These are phyloP conservation scores for Teunomyces funiuensis DNA, from an alignment of 805 yeast genomes.

Conservation along the genomic window DNA sequence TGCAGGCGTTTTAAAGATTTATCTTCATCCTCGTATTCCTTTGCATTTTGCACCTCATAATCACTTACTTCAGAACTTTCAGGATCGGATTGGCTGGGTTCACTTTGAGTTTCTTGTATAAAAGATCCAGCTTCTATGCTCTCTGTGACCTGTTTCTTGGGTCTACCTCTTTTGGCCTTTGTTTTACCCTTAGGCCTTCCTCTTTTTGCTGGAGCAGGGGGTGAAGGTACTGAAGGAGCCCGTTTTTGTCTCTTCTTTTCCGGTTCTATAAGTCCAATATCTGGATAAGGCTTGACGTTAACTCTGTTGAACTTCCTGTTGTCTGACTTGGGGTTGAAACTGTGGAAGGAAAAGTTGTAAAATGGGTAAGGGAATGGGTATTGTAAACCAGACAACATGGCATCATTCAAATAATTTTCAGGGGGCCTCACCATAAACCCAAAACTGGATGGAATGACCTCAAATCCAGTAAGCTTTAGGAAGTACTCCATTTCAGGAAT, in stretches of 20 bases:
- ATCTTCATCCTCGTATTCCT: slow-evolving; percentile 8
- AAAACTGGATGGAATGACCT: slow-evolving; percentile 33
- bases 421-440: slow-evolving; percentile 44
- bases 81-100: slow-evolving; percentile 1
- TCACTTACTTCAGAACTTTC: slow-evolving; percentile 9
- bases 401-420: slow-evolving; percentile 31
- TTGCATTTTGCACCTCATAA: slow-evolving; percentile 10
- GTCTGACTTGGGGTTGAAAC: slow-evolving; percentile 27
- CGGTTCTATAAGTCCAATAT: slow-evolving; percentile 29
- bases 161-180: slow-evolving; percentile 1
- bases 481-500: slow-evolving; percentile 35
- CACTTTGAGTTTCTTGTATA: slow-evolving; percentile 8
- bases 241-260: slow-evolving; percentile 1
- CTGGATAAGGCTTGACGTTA: slow-evolving; percentile 35
- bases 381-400: slow-evolving; percentile 41
- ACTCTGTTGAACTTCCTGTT: slow-evolving; percentile 26
- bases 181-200: slow-evolving; percentile 4
- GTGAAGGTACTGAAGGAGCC: not conserved
- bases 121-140: slow-evolving; percentile 7
- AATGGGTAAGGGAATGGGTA: slow-evolving; percentile 48
- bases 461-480: slow-evolving; percentile 34
- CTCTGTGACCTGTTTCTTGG: slow-evolving; percentile 7
- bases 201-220: slow-evolving; percentile 1
- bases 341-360: slow-evolving; percentile 44
- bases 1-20: too few species aligned